phyloP scores from a whole-genome alignment of 2,329 filamentous ascomycete genomes.

The Ambrosiella beaveri region DNA sequence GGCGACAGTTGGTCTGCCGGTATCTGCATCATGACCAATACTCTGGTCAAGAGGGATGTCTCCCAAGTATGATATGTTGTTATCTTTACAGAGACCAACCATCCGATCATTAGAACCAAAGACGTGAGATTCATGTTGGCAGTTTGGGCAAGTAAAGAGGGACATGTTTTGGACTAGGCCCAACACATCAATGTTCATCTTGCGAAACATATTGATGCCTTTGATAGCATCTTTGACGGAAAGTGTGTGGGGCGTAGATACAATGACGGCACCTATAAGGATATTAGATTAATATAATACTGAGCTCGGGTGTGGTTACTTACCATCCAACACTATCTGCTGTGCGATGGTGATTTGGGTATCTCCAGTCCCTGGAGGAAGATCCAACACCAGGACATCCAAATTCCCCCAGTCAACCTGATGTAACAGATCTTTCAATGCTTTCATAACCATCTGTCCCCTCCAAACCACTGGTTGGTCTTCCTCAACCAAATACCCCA shows the following conservation, averaged over 20 bases:
- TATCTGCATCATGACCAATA: conserved; percentile 76
- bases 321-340: conserved; percentile 72
- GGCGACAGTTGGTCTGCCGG: conserved; percentile 78
- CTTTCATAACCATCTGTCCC: conserved; percentile 95
- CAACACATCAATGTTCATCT: conserved; percentile 61
- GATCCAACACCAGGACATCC: conserved; percentile 74
- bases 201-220: conserved; percentile 83
- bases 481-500: conserved; percentile 78
- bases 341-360: conserved; percentile 95
- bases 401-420: conserved; percentile 87
- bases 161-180: conserved; percentile 91
- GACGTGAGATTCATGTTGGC: conserved; percentile 54
- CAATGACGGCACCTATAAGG: conserved; percentile 52
- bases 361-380: conserved; percentile 89
- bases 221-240: conserved; percentile 83
- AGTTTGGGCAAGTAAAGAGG: conserved; percentile 64
- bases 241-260: conserved; percentile 87
- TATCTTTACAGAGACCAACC: conserved; percentile 47
- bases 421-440: conserved; percentile 83
- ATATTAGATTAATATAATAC: not conserved
- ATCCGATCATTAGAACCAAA: conserved; percentile 55
- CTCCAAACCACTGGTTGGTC: conserved; percentile 82
- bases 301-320: conserved; percentile 16
- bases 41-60: conserved; percentile 75
- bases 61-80: conserved; percentile 64